Evolutionary conservation across 768 basidiomycete genomes (phyloP).

Genomic region (Pholiota conissans): DNA sequence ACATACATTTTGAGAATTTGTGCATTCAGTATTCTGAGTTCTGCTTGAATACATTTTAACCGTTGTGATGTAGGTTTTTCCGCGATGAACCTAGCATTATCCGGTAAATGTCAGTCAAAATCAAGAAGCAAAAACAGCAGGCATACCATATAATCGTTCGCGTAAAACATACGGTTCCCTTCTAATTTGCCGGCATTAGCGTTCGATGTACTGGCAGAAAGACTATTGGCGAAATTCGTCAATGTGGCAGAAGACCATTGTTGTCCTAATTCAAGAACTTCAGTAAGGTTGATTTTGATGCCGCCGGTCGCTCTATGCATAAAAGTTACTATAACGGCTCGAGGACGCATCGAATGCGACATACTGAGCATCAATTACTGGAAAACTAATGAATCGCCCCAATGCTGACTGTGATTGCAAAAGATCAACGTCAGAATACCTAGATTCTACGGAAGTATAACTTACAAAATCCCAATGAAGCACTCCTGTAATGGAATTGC

Average conservation of each 20-base stretch:
- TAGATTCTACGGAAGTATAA: conserved; percentile 11
- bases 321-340: too few relatives aligned
- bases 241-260: conserved; percentile 50
- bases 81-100: conserved; percentile 56
- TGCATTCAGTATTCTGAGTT: conserved; percentile 63
- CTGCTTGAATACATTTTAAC: conserved; percentile 64
- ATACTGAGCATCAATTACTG: conserved; percentile 48
- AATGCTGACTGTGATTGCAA: conserved; percentile 49
- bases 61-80: conserved; percentile 56
- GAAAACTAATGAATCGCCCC: conserved; percentile 68
- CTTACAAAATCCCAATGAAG: conserved; percentile 75
- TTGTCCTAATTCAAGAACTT: conserved; percentile 48
- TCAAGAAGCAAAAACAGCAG: background rate
- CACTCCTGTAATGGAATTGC: conserved; percentile 53
- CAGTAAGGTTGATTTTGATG: conserved; percentile 57
- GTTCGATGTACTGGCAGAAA: conserved; percentile 34
- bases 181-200: conserved; percentile 55
- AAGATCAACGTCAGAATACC: background rate
- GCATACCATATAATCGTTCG: conserved; percentile 68
- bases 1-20: conserved; percentile 61
- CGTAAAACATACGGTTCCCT: conserved; percentile 67
- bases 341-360: conserved; percentile 13
- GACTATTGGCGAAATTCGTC: conserved; percentile 34
- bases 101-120: background rate
- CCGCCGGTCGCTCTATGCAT: conserved; percentile 60